These are phyloP conservation scores for Ophiocordyceps camponoti-floridani DNA, from an alignment of 2,329 filamentous ascomycete genomes.

Conservation along the genomic window DNA sequence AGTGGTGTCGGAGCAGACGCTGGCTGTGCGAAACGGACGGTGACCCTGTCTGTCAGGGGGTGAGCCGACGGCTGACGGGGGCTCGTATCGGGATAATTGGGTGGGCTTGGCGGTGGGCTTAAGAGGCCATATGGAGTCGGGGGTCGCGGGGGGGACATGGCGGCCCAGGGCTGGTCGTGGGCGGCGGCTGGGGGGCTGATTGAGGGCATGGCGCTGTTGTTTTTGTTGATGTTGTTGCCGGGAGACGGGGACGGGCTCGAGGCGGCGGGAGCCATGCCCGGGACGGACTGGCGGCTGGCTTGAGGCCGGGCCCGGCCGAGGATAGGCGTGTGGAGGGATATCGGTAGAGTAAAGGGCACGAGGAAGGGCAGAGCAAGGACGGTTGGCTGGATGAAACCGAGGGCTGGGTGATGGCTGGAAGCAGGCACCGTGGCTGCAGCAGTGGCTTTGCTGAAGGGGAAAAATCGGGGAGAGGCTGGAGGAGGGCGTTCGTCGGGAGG, in stretches of 20 bases:
- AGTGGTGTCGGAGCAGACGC: conserved; percentile 26
- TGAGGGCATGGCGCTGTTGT: too few species aligned
- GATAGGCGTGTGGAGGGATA: background rate
- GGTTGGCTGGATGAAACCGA: background rate
- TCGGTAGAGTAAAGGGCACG: too few species aligned
- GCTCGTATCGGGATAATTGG: background rate
- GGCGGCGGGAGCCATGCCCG: too few species aligned
- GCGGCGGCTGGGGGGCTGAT: too few species aligned
- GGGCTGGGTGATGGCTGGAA: too few species aligned
- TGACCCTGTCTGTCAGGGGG: background rate
- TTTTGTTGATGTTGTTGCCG: too few species aligned
- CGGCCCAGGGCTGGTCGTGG: conserved; percentile 1
- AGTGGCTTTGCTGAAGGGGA: too few species aligned
- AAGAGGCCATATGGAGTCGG: conserved; percentile 2
- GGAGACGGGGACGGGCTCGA: too few species aligned
- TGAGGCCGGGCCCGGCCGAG: background rate
- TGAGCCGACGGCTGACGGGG: background rate
- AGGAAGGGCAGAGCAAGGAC: background rate
- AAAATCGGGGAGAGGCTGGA: too few species aligned
- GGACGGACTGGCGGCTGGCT: too few species aligned
- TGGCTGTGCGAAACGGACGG: conserved; percentile 15
- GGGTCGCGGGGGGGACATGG: conserved; percentile 4
- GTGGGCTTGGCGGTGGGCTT: background rate
- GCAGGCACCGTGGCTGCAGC: too few species aligned
- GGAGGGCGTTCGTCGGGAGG: too few species aligned